These are phyloP conservation scores for Naematelia encephala DNA, from an alignment of 768 basidiomycete species.

Conservation along the genomic window DNA sequence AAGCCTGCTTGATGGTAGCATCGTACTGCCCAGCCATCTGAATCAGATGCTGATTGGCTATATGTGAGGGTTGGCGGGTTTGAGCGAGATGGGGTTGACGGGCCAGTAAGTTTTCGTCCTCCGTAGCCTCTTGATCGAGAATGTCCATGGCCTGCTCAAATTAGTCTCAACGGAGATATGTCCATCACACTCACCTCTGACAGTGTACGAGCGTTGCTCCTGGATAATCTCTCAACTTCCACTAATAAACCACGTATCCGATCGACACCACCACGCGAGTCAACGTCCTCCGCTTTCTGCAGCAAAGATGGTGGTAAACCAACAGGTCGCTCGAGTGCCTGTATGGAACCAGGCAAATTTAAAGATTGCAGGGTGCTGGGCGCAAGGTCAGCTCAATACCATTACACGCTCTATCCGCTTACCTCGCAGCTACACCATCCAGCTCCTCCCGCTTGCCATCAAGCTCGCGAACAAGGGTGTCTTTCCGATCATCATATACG, in stretches of 20 bases:
- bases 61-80: slow-evolving; percentile 65
- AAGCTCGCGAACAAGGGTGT: slow-evolving; percentile 65
- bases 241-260: slow-evolving; percentile 69
- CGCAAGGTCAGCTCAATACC: slow-evolving; percentile 7
- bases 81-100: slow-evolving; percentile 41
- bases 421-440: slow-evolving; percentile 64
- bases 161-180: background rate
- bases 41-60: slow-evolving; percentile 71
- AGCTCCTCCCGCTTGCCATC: slow-evolving; percentile 61
- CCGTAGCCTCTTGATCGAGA: slow-evolving; percentile 71
- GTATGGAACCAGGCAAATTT: slow-evolving; percentile 78
- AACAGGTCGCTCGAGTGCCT: slow-evolving; percentile 79
- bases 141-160: slow-evolving; percentile 72
- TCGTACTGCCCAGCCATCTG: slow-evolving; percentile 70
- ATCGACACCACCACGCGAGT: slow-evolving; percentile 69
- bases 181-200: slow-evolving; percentile 62
- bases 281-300: slow-evolving; percentile 78
- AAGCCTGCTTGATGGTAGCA: slow-evolving; percentile 67
- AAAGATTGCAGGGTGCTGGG: slow-evolving; percentile 68
- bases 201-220: slow-evolving; percentile 61
- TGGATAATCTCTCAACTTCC: slow-evolving; percentile 66
- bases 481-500: slow-evolving; percentile 80
- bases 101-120: slow-evolving; percentile 51
- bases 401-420: slow-evolving; percentile 36
- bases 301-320: slow-evolving; percentile 85